Evolutionary conservation across 352 stramenopile species (phyloP), one percentile per base, ranked within the genome.

Genomic region (Lagenidium sp.): DNA sequence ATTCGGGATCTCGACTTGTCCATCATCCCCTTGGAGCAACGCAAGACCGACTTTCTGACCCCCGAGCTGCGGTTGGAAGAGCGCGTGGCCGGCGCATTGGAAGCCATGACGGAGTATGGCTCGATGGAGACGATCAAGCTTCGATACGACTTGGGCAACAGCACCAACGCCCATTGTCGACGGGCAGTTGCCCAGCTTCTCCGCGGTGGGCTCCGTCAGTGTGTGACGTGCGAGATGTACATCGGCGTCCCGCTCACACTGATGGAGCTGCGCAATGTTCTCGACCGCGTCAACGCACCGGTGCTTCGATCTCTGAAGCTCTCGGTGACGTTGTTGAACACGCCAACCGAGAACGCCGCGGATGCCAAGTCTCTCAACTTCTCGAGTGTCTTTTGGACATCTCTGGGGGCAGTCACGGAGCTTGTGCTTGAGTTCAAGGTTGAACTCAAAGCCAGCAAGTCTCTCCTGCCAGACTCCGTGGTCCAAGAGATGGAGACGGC

Each of bases 1-100:
- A 37, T 85, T 12, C 69, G 73, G 35, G 46, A 72, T 36, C 55
- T 85, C 22, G 68, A 85, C 6, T 31, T 85, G 15, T 54, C 38
- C 38, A 23, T 60, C n/a, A 20, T 60, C 16, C 16, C 50, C 15
- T 39, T 44, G 11, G 3, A 7, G 12, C 29, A 46, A 6, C 50
- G 50, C 30, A 52, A 52, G 26, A 15, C 8, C 8, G 28, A 32
- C 8, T 8, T 25, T 4, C n/a, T 12, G 23, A 29, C 39, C 8
- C 36, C 26, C 5, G 47, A 40, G 18, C 20, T 44, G 28, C 30
- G 42, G 6, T 31, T 69, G 13, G 55, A 60, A 13, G 44, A 46
- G 6, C 36, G 36, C 8, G 34, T 69, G 3, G 35, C 36, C 10
- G 46, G 47, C 8, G 53, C 65, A 15, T 29, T 69, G 0, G 41